Percentiles rank a stretch among this genome's conserved stretches.
These are phyloP conservation scores for Candida methanosorbosa DNA, from an alignment of 805 yeast genomes.

Conservation along the genomic window DNA sequence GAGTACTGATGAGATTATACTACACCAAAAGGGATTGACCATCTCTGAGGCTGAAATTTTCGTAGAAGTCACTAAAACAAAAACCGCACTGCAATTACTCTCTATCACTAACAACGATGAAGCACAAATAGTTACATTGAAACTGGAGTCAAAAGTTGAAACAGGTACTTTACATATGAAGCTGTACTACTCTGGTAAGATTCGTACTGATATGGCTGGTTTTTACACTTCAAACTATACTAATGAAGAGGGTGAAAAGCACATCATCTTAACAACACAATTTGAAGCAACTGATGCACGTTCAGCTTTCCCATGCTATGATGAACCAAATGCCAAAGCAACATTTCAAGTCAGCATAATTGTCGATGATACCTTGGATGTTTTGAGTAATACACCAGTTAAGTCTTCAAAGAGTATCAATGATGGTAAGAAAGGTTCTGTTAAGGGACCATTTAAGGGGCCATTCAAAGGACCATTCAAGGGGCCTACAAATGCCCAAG, in stretches of 20 bases:
- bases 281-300: slow-evolving; percentile 54
- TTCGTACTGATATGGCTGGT: slow-evolving; percentile 50
- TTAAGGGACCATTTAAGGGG: slow-evolving; percentile 4
- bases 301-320: slow-evolving; percentile 50
- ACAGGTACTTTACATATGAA: slow-evolving; percentile 23
- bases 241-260: slow-evolving; percentile 25
- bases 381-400: slow-evolving; percentile 41
- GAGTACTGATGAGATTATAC: slow-evolving; percentile 34
- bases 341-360: slow-evolving; percentile 39
- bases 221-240: slow-evolving; percentile 40
- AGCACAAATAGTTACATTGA: slow-evolving; percentile 55
- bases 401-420: slow-evolving; percentile 10
- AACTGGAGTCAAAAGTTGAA: slow-evolving; percentile 29
- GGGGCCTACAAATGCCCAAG: no score
- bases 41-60: slow-evolving; percentile 17
- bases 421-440: slow-evolving; percentile 15
- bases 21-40: slow-evolving; percentile 39
- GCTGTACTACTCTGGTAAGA: slow-evolving; percentile 31
- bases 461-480: slow-evolving; percentile 11
- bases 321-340: slow-evolving; percentile 49
- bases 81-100: slow-evolving; percentile 13
- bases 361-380: slow-evolving; percentile 24
- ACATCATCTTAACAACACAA: slow-evolving; percentile 41
- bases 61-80: slow-evolving; percentile 16
- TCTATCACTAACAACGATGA: slow-evolving; percentile 28